Conservation (phyloP, 2,329 filamentous ascomycete species). For the Ploettnerulaceae sp. region DNA sequence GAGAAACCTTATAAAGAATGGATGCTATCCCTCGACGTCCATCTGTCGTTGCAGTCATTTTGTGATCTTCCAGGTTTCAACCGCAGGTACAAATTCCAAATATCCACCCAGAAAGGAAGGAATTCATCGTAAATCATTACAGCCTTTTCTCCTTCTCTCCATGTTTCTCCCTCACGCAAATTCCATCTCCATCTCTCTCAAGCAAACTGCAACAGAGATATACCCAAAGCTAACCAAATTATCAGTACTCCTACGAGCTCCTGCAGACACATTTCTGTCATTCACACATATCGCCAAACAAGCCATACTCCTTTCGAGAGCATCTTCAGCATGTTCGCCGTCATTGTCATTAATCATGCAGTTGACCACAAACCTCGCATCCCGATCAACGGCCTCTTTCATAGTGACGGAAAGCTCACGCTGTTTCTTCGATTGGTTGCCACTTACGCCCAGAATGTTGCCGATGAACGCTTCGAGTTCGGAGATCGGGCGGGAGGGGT, state of each 20-base stretch:
- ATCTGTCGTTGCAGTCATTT: no score
- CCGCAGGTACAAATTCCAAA: neutral
- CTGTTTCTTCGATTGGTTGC: conserved; percentile 36
- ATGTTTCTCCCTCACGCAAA: neutral
- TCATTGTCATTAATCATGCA: conserved; percentile 41
- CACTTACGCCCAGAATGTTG: conserved; percentile 48
- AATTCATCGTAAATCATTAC: no score
- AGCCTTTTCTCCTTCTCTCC: neutral
- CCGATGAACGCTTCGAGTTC: conserved; percentile 54
- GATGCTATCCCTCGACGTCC: no score
- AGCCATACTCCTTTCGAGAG: conserved; percentile 45
- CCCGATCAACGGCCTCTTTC: conserved; percentile 40
- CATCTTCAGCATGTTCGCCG: conserved; percentile 38
- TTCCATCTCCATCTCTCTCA: conserved; percentile 42
- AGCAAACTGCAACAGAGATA: conserved; percentile 44
- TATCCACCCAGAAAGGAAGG: neutral
- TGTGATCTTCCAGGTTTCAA: no score
- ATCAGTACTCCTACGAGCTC: conserved; percentile 30
- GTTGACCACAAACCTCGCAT: conserved; percentile 38
- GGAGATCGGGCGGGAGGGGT: conserved; percentile 39
- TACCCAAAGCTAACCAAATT: conserved; percentile 48
- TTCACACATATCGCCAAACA: conserved; percentile 42
- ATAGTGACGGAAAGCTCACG: conserved; percentile 40
- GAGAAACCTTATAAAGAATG: no score
- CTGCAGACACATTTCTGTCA: conserved; percentile 24